Conservation (phyloP, 1,284 basidiomycete genomes). For the Porodaedalea pini region DNA sequence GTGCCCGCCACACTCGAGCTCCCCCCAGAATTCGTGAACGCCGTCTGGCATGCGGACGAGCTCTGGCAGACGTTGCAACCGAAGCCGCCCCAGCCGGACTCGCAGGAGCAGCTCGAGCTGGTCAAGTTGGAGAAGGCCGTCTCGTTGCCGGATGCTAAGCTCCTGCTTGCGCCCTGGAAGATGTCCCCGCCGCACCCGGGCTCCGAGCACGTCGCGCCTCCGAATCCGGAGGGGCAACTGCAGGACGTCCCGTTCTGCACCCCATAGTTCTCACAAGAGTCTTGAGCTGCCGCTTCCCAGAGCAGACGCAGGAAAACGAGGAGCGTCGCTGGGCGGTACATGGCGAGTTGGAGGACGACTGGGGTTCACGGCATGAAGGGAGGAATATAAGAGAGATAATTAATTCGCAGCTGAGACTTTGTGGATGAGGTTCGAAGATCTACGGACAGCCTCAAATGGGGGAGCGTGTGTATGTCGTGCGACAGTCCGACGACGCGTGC, state of each 20-base stretch:
- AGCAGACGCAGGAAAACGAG: neutral
- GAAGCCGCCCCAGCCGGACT: conserved; percentile 69
- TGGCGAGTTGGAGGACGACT: neutral
- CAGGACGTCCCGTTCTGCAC: conserved; percentile 52
- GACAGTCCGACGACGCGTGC: no score
- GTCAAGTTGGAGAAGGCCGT: conserved; percentile 59
- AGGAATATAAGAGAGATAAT: neutral
- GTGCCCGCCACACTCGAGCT: conserved; percentile 26
- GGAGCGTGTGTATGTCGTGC: no score
- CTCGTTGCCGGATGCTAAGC: conserved; percentile 33
- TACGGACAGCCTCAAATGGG: no score
- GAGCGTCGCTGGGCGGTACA: neutral
- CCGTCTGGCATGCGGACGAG: conserved; percentile 57
- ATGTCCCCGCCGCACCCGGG: conserved; percentile 77
- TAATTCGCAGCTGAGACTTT: no score
- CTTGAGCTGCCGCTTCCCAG: conserved; percentile 3
- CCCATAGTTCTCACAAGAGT: conserved; percentile 73
- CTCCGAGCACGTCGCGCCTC: conserved; percentile 63
- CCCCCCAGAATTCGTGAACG: conserved; percentile 41
- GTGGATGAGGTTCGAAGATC: no score
- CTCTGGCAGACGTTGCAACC: conserved; percentile 75
- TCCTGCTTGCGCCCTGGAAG: conserved; percentile 62
- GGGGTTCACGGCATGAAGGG: neutral
- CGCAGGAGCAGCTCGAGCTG: conserved; percentile 58
- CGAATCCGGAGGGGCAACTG: conserved; percentile 75